Conservation (phyloP, 176 grass and related monocot genomes). For the Sorghum bicolor region DNA sequence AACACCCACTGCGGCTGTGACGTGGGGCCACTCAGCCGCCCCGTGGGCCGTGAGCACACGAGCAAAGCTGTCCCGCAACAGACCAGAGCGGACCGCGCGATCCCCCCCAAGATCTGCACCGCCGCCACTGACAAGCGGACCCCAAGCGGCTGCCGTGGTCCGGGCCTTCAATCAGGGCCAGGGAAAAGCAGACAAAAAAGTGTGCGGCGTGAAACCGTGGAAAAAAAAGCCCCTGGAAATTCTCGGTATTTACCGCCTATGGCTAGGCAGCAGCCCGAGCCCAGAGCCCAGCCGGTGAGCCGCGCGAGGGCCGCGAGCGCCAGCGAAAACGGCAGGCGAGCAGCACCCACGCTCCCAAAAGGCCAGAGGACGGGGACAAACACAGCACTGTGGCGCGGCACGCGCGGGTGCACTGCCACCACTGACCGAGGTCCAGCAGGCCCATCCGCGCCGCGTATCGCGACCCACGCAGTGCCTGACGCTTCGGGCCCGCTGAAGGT, state of each 20-base stretch:
- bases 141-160: not conserved
- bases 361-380: not conserved
- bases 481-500: rapidly evolving
- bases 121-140: not conserved
- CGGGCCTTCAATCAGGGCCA: not conserved
- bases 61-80: not conserved
- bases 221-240: not conserved
- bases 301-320: too few species aligned
- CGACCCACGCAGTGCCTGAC: not conserved
- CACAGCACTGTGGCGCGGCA: conserved; percentile 39
- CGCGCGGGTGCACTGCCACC: conserved; percentile 30
- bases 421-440: conserved; percentile 29
- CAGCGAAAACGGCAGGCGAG: not conserved
- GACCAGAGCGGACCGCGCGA: not conserved
- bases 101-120: not conserved
- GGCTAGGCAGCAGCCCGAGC: not conserved
- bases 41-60: not conserved
- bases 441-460: too few species aligned
- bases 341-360: not conserved
- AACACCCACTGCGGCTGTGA: not conserved
- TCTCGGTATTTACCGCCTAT: conserved; percentile 23
- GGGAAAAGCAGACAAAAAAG: not conserved
- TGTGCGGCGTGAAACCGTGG: not conserved
- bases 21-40: not conserved
- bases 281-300: too few species aligned